Conservation (phyloP, 768 basidiomycete genomes). For the Suillus clintonianus region DNA sequence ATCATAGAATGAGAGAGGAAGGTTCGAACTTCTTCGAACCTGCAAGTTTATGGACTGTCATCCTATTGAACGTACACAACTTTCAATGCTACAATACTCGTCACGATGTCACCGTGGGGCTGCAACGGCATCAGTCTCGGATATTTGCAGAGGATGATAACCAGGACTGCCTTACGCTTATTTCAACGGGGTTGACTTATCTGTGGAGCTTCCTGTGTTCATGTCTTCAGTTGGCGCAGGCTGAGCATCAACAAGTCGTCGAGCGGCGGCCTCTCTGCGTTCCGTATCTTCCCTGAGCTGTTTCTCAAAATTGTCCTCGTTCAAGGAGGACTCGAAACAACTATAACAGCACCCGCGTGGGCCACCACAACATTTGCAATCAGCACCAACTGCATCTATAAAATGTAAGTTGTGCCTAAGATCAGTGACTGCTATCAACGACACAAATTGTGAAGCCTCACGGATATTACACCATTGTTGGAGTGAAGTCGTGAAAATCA, state of each 20-base stretch:
- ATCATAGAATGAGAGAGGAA: not conserved
- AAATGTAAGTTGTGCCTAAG: not conserved
- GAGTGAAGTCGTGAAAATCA: not conserved
- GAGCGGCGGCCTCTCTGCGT: constrained; percentile 4
- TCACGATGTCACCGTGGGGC: not conserved
- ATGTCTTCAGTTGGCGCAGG: constrained; percentile 23
- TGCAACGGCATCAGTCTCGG: not conserved
- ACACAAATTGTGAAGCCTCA: not conserved
- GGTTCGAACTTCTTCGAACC: not conserved
- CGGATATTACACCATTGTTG: not conserved
- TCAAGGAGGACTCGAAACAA: not conserved
- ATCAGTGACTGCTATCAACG: not conserved
- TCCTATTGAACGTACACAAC: not conserved
- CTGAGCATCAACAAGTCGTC: constrained; percentile 20
- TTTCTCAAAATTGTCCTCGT: constrained; percentile 7
- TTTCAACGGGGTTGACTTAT: not conserved
- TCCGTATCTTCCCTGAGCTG: constrained; percentile 3
- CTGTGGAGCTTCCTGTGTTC: constrained; percentile 1
- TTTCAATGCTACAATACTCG: not conserved
- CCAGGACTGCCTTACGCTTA: not conserved
- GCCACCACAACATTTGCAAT: not conserved
- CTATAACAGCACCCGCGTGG: constrained; percentile 19
- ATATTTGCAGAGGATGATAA: not conserved
- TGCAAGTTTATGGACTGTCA: not conserved
- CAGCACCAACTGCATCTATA: not conserved